Percentiles rank a stretch among this genome's conserved stretches.
phyloP scores from a whole-genome alignment of 2,329 filamentous ascomycete species.

The Aspergillus transmontanensis region DNA sequence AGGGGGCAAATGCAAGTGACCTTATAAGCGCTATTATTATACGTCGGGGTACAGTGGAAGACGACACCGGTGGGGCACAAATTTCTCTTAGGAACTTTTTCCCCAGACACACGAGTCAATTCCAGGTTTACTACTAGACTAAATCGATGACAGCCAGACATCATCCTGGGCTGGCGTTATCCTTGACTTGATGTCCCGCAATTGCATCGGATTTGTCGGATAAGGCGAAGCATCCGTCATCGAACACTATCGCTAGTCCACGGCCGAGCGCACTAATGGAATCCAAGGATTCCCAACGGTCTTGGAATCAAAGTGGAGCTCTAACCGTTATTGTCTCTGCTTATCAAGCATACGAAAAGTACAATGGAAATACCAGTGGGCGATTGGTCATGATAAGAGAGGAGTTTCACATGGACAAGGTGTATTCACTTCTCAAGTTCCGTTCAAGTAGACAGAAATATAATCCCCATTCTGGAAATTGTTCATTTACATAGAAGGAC shows the following conservation, averaged over 20 bases:
- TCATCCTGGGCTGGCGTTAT: not conserved
- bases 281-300: not conserved
- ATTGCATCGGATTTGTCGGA: conserved; percentile 10
- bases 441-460: not conserved
- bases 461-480: not conserved
- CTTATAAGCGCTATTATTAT: not conserved
- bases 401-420: not conserved
- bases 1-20: not conserved
- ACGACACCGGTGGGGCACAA: not conserved
- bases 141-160: not conserved
- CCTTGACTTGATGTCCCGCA: not conserved
- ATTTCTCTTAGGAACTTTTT: not conserved
- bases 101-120: not conserved
- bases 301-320: not conserved
- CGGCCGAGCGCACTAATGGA: not conserved
- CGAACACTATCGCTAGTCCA: not conserved
- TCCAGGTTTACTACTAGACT: not conserved
- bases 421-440: not conserved
- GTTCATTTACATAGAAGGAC: not conserved
- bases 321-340: conserved; percentile 1
- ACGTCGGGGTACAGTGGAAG: not conserved
- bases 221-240: conserved; percentile 6
- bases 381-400: conserved; percentile 2
- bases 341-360: conserved; percentile 11
- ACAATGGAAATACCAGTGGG: not conserved